Percentiles rank a stretch among this genome's conserved stretches.
These are phyloP conservation scores for Deuterostichococcus epilithicus DNA, from an alignment of 139 green algal genomes.

Conservation along the genomic window DNA sequence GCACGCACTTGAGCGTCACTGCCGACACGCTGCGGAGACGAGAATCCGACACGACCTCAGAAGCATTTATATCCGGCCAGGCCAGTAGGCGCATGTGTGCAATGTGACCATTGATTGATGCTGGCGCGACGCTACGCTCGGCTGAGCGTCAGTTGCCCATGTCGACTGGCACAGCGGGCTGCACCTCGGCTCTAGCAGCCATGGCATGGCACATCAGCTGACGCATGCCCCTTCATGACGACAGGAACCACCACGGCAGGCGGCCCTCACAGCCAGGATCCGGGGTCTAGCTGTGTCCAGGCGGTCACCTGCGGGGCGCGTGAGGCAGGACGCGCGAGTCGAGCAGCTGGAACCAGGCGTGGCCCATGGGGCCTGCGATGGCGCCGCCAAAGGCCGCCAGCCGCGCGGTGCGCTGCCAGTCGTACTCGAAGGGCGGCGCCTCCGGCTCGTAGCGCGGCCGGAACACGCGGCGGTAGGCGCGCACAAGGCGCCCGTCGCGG, in stretches of 20 bases:
- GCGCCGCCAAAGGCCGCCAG: slow-evolving; percentile 17
- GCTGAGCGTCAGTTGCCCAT: too few relatives aligned
- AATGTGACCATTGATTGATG: slow-evolving; percentile 1
- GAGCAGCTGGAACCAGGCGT: slow-evolving; percentile 9
- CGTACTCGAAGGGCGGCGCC: not conserved
- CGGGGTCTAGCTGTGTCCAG: slow-evolving; percentile 31
- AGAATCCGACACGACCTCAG: slow-evolving; percentile 1
- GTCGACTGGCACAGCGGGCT: too few relatives aligned
- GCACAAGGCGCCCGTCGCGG: not conserved
- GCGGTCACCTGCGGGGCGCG: not conserved
- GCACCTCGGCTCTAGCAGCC: too few relatives aligned
- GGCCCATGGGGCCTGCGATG: slow-evolving; percentile 15
- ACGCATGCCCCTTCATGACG: too few relatives aligned
- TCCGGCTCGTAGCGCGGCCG: not conserved
- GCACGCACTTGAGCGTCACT: slow-evolving; percentile 24
- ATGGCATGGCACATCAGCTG: too few relatives aligned
- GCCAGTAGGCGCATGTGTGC: too few relatives aligned
- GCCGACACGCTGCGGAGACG: slow-evolving; percentile 18
- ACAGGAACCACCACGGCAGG: too few relatives aligned
- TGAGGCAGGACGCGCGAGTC: not conserved
- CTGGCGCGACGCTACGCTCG: too few relatives aligned
- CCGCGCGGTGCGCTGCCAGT: slow-evolving; percentile 7
- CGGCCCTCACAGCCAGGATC: too few relatives aligned
- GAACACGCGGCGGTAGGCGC: not conserved
- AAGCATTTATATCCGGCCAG: too few relatives aligned